A percentile compares a stretch with the other conserved stretches of the same genome.
These are phyloP conservation scores for Thraustochytrium striatum DNA, from an alignment of 352 stramenopile genomes.

Conservation along the genomic window DNA sequence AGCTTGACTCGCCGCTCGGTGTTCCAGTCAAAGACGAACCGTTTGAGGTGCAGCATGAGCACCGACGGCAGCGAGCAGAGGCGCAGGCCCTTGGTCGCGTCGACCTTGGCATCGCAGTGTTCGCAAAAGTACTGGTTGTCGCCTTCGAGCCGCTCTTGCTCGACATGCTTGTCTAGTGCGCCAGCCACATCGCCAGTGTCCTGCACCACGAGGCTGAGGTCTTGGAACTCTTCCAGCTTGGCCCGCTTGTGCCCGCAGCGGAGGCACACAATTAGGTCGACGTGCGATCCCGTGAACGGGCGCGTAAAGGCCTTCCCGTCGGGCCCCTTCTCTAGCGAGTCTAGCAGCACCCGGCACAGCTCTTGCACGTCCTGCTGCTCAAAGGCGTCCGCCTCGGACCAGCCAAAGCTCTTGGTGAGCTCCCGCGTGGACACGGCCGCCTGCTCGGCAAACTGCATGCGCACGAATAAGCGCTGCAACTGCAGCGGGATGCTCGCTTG, in stretches of 20 bases:
- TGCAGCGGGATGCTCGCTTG: slow-evolving; percentile 45
- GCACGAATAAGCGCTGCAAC: slow-evolving; percentile 31
- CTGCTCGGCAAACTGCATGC: slow-evolving; percentile 37
- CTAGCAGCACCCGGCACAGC: slow-evolving; percentile 78
- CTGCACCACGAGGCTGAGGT: slow-evolving; percentile 56
- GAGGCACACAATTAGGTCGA: slow-evolving; percentile 50
- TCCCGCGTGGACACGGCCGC: slow-evolving; percentile 51
- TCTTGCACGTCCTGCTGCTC: slow-evolving; percentile 86
- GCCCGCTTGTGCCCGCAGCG: slow-evolving; percentile 51
- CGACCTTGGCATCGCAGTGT: slow-evolving; percentile 61
- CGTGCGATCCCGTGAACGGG: slow-evolving; percentile 47
- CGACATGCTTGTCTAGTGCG: slow-evolving; percentile 55
- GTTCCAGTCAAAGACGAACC: slow-evolving; percentile 61
- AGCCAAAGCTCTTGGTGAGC: slow-evolving; percentile 83
- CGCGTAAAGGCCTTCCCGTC: slow-evolving; percentile 63
- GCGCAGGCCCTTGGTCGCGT: slow-evolving; percentile 62
- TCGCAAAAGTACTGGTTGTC: slow-evolving; percentile 67
- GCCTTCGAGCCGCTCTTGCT: slow-evolving; percentile 59
- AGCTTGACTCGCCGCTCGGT: slow-evolving; percentile 39
- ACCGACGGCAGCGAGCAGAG: slow-evolving; percentile 62
- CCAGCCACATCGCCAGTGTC: slow-evolving; percentile 23
- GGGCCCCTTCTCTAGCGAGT: slow-evolving; percentile 78
- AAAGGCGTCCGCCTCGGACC: slow-evolving; percentile 76
- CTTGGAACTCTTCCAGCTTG: slow-evolving; percentile 55
- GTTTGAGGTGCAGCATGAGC: slow-evolving; percentile 67